These are phyloP conservation scores for Pseudogymnoascus sp. DNA, from an alignment of 2,329 filamentous ascomycete species.

Conservation along the genomic window DNA sequence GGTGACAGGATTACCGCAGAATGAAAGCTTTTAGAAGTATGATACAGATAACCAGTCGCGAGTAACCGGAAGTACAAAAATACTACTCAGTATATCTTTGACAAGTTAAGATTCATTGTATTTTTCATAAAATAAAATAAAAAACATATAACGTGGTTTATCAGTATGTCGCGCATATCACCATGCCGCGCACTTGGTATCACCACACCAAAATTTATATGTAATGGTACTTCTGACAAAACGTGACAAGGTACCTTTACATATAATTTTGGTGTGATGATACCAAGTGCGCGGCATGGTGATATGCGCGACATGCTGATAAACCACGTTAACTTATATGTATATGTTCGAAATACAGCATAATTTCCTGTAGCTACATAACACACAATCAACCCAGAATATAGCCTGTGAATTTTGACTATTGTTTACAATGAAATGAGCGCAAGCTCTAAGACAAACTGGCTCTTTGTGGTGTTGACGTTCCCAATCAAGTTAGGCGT, in stretches of 20 bases:
- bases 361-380: neutral
- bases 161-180: too few species aligned
- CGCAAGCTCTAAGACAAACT: neutral
- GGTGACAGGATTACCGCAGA: neutral
- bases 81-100: neutral
- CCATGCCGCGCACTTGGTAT: too few species aligned
- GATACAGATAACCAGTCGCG: neutral
- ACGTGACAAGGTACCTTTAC: too few species aligned
- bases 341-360: neutral
- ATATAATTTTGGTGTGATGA: too few species aligned
- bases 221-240: too few species aligned
- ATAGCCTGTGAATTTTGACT: neutral
- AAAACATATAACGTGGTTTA: too few species aligned
- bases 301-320: too few species aligned
- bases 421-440: neutral
- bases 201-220: too few species aligned
- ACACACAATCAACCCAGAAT: neutral
- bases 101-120: neutral
- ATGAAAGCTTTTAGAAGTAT: neutral
- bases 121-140: neutral
- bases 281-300: too few species aligned
- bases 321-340: too few species aligned
- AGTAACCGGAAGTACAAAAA: neutral
- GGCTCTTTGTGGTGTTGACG: neutral
- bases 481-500: constrained; percentile 4